phyloP scores from a whole-genome alignment of 306 rosid species.

The Cucumis sativus region Cucumber_9930_V3 NC_026657.2:38122001-38122500 shows the following conservation, averaged over 20 bases:
- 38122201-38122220: background rate
- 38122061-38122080: background rate
- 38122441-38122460: slow-evolving; percentile 28
- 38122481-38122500: slow-evolving; percentile 22
- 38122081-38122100: background rate
- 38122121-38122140: background rate
- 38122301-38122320: background rate
- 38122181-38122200: background rate
- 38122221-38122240: background rate
- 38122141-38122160: background rate
- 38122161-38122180: background rate
- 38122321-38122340: too few species aligned
- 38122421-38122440: slow-evolving; percentile 28
- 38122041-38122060: background rate
- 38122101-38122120: background rate
- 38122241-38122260: background rate
- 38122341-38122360: too few species aligned
- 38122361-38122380: background rate
- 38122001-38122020: background rate
- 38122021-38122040: background rate
- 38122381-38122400: slow-evolving; percentile 20
- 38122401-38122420: slow-evolving; percentile 7
- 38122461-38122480: slow-evolving; percentile 23
- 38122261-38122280: background rate
- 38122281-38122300: background rate